Conservation (phyloP, 306 rosid genomes). For the Quercus parvula region DNA sequence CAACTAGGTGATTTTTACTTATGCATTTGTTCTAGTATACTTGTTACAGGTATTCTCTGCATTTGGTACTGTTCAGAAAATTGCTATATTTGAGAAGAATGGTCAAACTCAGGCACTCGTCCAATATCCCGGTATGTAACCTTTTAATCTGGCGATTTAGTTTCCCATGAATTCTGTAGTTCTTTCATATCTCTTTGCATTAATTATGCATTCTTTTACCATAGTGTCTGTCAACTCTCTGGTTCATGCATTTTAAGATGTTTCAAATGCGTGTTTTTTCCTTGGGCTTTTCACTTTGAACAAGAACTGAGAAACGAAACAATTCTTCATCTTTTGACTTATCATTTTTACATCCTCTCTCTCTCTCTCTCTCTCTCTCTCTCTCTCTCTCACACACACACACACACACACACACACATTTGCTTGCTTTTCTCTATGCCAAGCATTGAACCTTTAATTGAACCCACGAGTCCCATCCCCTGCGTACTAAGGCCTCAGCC, state of each 20-base stretch:
- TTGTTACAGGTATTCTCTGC: slow-evolving; percentile 71
- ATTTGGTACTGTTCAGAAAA: slow-evolving; percentile 73
- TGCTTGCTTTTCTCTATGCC: no score
- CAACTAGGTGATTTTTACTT: slow-evolving; percentile 14
- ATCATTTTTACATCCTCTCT: not conserved
- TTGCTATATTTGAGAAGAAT: slow-evolving; percentile 86
- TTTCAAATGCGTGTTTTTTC: not conserved
- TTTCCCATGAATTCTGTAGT: not conserved
- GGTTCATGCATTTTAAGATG: not conserved
- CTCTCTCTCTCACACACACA: no score
- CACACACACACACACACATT: no score
- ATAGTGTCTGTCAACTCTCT: not conserved
- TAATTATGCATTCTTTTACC: not conserved
- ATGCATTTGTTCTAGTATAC: slow-evolving; percentile 3
- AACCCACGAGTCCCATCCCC: not conserved
- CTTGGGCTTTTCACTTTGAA: not conserved
- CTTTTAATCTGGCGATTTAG: slow-evolving; percentile 4
- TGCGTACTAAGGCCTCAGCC: no score
- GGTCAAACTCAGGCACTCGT: slow-evolving; percentile 83
- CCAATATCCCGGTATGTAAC: slow-evolving; percentile 70
- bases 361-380: no score
- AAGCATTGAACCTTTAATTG: not conserved
- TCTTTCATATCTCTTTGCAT: not conserved
- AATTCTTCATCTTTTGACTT: not conserved
- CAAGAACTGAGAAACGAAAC: not conserved